These are phyloP conservation scores for Letharia lupina DNA, from an alignment of 495 filamentous ascomycete species.

Conservation along the genomic window DNA sequence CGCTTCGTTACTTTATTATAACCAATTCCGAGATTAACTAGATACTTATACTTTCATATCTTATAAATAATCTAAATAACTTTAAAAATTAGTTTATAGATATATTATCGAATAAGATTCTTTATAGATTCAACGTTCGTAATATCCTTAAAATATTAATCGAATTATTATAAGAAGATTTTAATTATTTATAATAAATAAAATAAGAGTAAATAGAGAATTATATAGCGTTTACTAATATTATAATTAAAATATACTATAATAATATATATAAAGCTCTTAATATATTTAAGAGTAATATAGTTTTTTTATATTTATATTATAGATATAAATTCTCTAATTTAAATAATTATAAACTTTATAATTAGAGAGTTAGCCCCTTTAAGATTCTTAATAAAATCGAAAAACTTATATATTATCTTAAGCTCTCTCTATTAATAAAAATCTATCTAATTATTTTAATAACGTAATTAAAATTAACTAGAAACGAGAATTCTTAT, in stretches of 20 bases:
- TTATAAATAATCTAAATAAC: background rate
- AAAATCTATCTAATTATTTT: background rate
- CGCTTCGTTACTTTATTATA: background rate
- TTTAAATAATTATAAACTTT: background rate
- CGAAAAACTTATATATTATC: background rate
- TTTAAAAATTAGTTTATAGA: conserved; percentile 1
- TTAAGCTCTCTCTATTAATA: background rate
- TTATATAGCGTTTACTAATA: background rate
- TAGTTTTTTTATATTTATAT: background rate
- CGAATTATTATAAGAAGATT: background rate
- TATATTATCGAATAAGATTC: background rate
- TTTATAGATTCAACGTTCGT: conserved; percentile 1
- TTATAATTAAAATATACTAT: conserved; percentile 4
- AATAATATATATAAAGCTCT: background rate
- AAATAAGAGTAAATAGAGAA: background rate
- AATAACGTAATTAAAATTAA: background rate
- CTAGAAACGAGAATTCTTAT: background rate
- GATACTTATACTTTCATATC: background rate
- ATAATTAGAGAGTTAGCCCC: background rate
- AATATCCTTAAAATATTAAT: background rate
- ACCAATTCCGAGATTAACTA: background rate
- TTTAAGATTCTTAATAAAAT: conserved; percentile 9
- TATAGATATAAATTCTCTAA: conserved; percentile 1
- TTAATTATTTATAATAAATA: background rate
- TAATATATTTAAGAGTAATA: background rate